Evolutionary conservation across 2,329 filamentous ascomycete species (phyloP), one percentile per base, ranked within the genome.

Genomic region (Metarhizium brunneum): DNA sequence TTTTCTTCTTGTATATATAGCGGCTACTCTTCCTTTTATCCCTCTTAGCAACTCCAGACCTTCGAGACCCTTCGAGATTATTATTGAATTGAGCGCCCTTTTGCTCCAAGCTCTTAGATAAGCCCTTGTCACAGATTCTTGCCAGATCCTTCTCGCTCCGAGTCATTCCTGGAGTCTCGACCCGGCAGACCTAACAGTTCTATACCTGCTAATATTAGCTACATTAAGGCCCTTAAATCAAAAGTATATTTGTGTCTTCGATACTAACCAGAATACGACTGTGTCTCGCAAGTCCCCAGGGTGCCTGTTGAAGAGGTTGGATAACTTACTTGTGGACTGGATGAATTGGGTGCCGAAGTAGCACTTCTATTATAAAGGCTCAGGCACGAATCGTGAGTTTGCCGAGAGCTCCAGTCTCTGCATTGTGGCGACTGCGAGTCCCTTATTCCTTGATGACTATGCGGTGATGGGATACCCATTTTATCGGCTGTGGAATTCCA

Each of bases 211-310:
- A 4, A 35, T 16, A 11, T 47, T 50, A 49, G 43, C 56, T 25
- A 38, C 25, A 40, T 6, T 11, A 18, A 6, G 29, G 10, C 32
- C 13, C 4, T 16, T 48, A 4, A 10, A n/a, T 25, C 10, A 30
- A 8, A 25, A 16, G 29, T 3, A 35, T 13, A 10, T 20, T 18
- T 8, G 20, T 52, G 16, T 47, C 8, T 7, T 8, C 2, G 30
- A 2, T 48, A 65, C 76, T 70, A 69, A 83, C 80, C 71, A 58
- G 77, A 73, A 66, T 81, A 84, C 25, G 74, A 71, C 63, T 71
- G 71, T 36, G 75, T 71, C 55, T 83, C 80, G 61, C 81, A 81
- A 45, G 73, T 71, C 8, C 74, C 66, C 57, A 72, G 72, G 52
- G 71, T 68, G 32, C 73, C 29, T 18, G 57, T 11, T 18, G 58